Evolutionary conservation across 306 rosid genomes (phyloP).

Genomic region (Castanopsis chinensis): DNA sequence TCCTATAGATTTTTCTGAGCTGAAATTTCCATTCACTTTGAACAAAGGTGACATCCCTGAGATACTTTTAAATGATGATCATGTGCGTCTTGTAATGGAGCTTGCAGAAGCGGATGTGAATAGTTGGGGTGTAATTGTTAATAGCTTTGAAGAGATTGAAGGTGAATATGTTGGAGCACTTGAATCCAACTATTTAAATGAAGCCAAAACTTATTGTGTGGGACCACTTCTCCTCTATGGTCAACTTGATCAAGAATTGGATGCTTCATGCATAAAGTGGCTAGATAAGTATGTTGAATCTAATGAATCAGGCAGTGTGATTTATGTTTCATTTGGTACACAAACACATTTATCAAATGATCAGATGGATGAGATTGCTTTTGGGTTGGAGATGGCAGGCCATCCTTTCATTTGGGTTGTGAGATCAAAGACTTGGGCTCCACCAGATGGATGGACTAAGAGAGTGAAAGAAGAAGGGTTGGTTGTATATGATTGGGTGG

Average conservation of each 20-base stretch:
- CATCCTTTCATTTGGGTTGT: too few species aligned
- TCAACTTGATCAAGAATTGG: background rate
- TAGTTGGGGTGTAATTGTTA: conserved; percentile 31
- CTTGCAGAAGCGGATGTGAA: background rate
- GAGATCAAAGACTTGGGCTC: too few species aligned
- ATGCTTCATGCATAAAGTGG: conserved; percentile 6
- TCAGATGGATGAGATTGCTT: too few species aligned
- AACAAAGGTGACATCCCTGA: conserved; percentile 2
- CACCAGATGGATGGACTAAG: too few species aligned
- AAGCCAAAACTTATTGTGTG: conserved; percentile 25
- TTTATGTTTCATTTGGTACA: too few species aligned
- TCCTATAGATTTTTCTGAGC: background rate
- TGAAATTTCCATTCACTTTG: conserved; percentile 10
- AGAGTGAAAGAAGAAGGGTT: too few species aligned
- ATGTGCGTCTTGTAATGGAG: background rate
- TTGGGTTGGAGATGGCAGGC: too few species aligned
- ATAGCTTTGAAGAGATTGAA: conserved; percentile 26
- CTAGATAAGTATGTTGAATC: too few species aligned
- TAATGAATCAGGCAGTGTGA: too few species aligned
- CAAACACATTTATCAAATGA: too few species aligned
- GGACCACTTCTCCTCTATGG: conserved; percentile 21
- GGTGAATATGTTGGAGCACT: background rate
- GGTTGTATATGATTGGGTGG: too few species aligned
- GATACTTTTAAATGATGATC: background rate
- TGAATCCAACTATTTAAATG: background rate